Evolutionary conservation across 2,329 filamentous ascomycete genomes (phyloP), one percentile per base, ranked within the genome.

Genomic region (Xylariales sp.): DNA sequence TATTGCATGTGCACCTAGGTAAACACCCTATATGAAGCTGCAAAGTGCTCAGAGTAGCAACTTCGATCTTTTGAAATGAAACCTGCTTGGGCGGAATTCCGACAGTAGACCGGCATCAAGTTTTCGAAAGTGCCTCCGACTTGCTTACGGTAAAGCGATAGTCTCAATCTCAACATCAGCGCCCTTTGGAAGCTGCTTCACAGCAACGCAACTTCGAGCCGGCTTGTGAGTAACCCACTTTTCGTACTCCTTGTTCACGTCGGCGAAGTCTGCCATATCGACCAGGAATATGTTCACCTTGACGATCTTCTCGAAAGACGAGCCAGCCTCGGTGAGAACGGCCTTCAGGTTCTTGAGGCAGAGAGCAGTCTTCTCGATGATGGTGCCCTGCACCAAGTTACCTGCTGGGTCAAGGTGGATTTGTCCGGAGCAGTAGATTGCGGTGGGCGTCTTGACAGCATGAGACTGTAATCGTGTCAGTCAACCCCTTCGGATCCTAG

Each of bases 271-370:
- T 49, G 75, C 78, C 91, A 97, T 97, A 66, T 94, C 86, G 38
- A 85, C 84, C 47, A 97, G 70, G 76, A 96, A 97, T 60, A 95
- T 84, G 61, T 82, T 88, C 55, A 89, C 86, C 77, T 96, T 95
- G 69, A 96, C 86, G 34, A 95, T 84, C 65, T 82, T 86, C 49
- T 78, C 67, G 45, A 97, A 76, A 39, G 76, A 79, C 16, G 86
- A 90, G 40, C 87, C 88, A 18, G 89, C 88, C 54, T 83, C 88
- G 46, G 81, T 77, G 38, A 97, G 80, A 43, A 97, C 88, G 31
- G 86, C 86, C 63, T 84, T 76, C 58, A 96, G 78, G 68, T 94
- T 95, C 66, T 85, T 71, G 63, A 88, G 73, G 65, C 75, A 80
- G 51, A 73, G 69, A 39, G 67, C 66, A 20, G 79, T 82, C 68